A percentile compares a stretch with the other conserved stretches of the same genome.
phyloP scores from a whole-genome alignment of 140 eudicot genomes.

The Anethum foeniculum region DNA sequence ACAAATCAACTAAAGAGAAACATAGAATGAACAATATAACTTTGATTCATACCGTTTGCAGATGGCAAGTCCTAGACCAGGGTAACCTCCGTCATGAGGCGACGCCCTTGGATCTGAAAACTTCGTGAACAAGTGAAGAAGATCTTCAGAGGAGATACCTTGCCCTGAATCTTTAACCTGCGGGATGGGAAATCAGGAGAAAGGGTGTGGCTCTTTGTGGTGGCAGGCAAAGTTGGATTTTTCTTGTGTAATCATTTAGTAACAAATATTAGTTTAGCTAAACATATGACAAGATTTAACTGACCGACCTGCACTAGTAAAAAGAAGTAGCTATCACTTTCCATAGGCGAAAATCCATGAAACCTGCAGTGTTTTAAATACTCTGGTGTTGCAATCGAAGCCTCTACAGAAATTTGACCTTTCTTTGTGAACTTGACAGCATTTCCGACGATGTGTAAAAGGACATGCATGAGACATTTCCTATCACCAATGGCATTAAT shows the following conservation, averaged over 20 bases:
- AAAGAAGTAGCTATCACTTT: conserved; percentile 53
- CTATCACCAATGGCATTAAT: conserved; percentile 72
- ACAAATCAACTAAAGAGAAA: not conserved
- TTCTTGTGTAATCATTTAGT: not conserved
- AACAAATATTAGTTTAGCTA: not conserved
- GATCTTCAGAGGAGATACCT: conserved; percentile 40
- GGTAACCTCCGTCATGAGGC: conserved; percentile 5
- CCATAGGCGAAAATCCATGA: conserved; percentile 50
- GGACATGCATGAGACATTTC: conserved; percentile 66
- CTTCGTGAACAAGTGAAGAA: conserved; percentile 35
- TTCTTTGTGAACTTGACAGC: conserved; percentile 83
- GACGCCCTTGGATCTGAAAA: not conserved
- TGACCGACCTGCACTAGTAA: conserved; percentile 68
- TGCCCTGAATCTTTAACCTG: conserved; percentile 57
- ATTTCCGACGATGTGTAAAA: conserved; percentile 76
- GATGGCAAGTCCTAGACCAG: conserved; percentile 55
- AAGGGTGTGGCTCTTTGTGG: not conserved
- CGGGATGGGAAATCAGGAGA: not conserved
- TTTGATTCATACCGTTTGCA: conserved; percentile 35
- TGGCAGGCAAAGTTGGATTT: not conserved
- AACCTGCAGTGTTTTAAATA: conserved; percentile 53
- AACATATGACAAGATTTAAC: not conserved
- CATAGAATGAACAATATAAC: not conserved
- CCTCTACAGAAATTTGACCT: conserved; percentile 60
- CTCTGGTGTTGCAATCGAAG: conserved; percentile 52